phyloP scores from a whole-genome alignment of 179 eudicot genomes.

The Vitellaria paradoxa region DNA sequence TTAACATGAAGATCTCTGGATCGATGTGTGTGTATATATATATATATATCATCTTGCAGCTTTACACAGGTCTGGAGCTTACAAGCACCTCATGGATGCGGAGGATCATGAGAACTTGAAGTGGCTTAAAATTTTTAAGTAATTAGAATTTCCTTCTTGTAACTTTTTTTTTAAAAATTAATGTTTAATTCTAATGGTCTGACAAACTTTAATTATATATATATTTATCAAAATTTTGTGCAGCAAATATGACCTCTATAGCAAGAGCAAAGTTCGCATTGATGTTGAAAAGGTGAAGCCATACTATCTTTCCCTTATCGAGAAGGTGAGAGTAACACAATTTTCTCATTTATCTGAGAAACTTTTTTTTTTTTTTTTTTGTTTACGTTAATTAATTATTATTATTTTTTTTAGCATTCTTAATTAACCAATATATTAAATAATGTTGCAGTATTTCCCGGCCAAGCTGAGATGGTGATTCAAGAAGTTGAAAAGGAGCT shows the following conservation, averaged over 20 bases:
- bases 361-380: too few relatives aligned
- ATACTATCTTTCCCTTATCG: slow-evolving; percentile 43
- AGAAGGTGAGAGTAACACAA: slow-evolving; percentile 25
- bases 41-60: slow-evolving; percentile 17
- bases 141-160: not conserved
- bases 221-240: not conserved
- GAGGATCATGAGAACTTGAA: slow-evolving; percentile 33
- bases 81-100: slow-evolving; percentile 31
- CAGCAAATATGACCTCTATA: slow-evolving; percentile 54
- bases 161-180: not conserved
- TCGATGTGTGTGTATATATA: too few relatives aligned
- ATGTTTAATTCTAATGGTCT: not conserved
- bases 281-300: slow-evolving; percentile 44
- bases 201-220: not conserved
- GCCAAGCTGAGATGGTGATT: too few relatives aligned
- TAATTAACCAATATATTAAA: too few relatives aligned
- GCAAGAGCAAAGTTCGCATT: slow-evolving; percentile 47
- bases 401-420: too few relatives aligned
- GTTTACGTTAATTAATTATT: too few relatives aligned
- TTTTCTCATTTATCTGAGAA: too few relatives aligned
- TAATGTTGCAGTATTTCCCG: too few relatives aligned
- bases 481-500: too few relatives aligned
- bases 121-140: slow-evolving; percentile 43
- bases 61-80: slow-evolving; percentile 31
- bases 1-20: not conserved